These are phyloP conservation scores for Sugiyamaella japonica DNA, from an alignment of 1,139 yeast genomes.

Conservation along the genomic window DNA sequence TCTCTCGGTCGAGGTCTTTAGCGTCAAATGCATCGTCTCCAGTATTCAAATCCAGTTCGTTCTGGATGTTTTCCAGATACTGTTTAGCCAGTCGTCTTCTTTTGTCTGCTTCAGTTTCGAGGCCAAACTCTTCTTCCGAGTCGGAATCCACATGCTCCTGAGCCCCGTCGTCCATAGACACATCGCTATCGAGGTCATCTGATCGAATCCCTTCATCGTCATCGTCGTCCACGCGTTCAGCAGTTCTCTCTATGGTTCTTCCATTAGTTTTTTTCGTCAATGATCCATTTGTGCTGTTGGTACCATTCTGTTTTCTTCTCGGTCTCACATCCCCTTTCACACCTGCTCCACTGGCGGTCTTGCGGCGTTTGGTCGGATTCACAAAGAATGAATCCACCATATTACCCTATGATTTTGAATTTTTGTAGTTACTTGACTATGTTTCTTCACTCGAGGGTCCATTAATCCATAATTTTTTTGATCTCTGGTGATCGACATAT, in stretches of 20 bases:
- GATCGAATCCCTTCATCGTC: constrained; percentile 28
- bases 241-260: too few relatives aligned
- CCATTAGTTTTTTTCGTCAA: background rate
- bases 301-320: background rate
- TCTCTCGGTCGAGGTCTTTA: constrained; percentile 85
- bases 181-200: constrained; percentile 24
- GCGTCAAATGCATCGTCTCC: constrained; percentile 73
- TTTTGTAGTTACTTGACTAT: too few relatives aligned
- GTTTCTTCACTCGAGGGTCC: background rate
- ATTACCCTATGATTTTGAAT: constrained; percentile 1
- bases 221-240: too few relatives aligned
- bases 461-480: background rate
- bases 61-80: constrained; percentile 75
- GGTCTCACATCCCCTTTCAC: constrained; percentile 14
- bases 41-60: constrained; percentile 45
- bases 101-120: constrained; percentile 88
- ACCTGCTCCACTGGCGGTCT: constrained; percentile 12
- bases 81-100: constrained; percentile 93
- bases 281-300: background rate
- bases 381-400: constrained; percentile 39
- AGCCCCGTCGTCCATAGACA: constrained; percentile 24
- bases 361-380: constrained; percentile 31
- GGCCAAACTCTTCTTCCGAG: constrained; percentile 45
- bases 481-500: background rate
- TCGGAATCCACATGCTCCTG: constrained; percentile 21